These are phyloP conservation scores for Haematococcus lacustris DNA, from an alignment of 139 green algal genomes.

Conservation along the genomic window DNA sequence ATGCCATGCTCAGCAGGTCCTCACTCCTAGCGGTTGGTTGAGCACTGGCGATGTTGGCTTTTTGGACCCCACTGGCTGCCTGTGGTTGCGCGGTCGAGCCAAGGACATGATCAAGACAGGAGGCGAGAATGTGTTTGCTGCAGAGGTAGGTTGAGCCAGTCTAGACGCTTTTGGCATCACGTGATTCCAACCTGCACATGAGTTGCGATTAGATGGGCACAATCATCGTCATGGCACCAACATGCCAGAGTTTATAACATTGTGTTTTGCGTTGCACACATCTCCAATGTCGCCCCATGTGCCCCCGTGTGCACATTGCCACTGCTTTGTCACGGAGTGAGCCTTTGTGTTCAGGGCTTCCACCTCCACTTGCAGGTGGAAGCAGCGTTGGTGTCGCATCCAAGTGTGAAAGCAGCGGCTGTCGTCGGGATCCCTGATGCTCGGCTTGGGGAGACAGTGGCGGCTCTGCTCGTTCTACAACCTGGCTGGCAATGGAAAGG, in stretches of 20 bases:
- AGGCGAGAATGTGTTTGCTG: conserved; percentile 81
- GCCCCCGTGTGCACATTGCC: too few relatives aligned
- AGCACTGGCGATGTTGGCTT: conserved; percentile 71
- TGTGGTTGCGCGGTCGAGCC: conserved; percentile 74
- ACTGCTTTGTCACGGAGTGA: background rate
- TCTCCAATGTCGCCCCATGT: too few relatives aligned
- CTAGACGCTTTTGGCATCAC: background rate
- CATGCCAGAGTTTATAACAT: background rate
- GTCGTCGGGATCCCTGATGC: conserved; percentile 74
- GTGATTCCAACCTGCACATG: background rate
- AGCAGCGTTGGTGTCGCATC: conserved; percentile 37
- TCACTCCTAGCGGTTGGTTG: conserved; percentile 68
- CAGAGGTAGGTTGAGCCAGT: conserved; percentile 53
- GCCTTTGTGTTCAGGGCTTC: background rate
- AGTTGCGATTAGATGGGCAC: background rate
- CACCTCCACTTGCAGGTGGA: conserved; percentile 41
- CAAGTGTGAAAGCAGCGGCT: conserved; percentile 53
- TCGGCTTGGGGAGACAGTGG: conserved; percentile 56
- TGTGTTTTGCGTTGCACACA: background rate
- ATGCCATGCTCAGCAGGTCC: too few relatives aligned
- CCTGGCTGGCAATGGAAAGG: background rate
- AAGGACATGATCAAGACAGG: conserved; percentile 90
- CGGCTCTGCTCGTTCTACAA: background rate
- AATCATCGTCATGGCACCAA: background rate
- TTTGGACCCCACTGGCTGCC: conserved; percentile 31